A percentile compares a stretch with the other conserved stretches of the same genome.
Conservation (phyloP, 2,329 filamentous ascomycete species). For the Colletotrichum coccodes region DNA sequence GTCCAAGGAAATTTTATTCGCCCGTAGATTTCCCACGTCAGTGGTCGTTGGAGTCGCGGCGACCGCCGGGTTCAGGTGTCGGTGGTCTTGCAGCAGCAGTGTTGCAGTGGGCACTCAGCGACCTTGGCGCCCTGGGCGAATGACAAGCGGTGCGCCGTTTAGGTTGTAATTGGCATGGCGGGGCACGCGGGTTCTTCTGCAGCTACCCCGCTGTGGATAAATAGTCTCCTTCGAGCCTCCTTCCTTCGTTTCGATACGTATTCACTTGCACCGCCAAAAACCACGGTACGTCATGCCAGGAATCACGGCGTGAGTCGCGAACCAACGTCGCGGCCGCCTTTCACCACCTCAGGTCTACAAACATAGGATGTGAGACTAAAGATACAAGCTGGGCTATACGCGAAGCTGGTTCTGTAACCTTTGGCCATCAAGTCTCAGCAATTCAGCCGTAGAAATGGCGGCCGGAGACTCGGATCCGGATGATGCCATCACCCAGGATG, state of each 20-base stretch:
- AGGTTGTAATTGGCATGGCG: neutral
- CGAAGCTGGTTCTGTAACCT: neutral
- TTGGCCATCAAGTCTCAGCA: neutral
- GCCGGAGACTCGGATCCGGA: slow-evolving; percentile 42
- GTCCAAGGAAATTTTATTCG: slow-evolving; percentile 20
- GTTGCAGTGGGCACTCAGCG: slow-evolving; percentile 10
- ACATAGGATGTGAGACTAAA: slow-evolving; percentile 1
- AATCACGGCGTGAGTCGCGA: neutral
- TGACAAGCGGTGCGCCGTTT: neutral
- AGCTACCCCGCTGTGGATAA: slow-evolving; percentile 13
- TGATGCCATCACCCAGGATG: slow-evolving; percentile 54
- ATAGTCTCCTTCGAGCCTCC: neutral
- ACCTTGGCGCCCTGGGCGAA: slow-evolving; percentile 6
- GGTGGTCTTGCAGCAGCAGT: slow-evolving; percentile 11
- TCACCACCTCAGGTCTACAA: neutral
- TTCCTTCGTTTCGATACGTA: neutral
- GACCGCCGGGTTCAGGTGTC: neutral
- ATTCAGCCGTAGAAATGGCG: slow-evolving; percentile 35
- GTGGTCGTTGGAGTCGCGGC: neutral
- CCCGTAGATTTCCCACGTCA: neutral
- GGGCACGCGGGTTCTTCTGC: neutral
- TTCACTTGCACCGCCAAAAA: neutral
- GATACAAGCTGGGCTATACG: neutral
- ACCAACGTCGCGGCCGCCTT: neutral
- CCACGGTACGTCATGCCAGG: neutral